Evolutionary conservation across 2,329 filamentous ascomycete genomes (phyloP), one percentile per base, ranked within the genome.

Genomic region (Aspergillus flavus): DNA sequence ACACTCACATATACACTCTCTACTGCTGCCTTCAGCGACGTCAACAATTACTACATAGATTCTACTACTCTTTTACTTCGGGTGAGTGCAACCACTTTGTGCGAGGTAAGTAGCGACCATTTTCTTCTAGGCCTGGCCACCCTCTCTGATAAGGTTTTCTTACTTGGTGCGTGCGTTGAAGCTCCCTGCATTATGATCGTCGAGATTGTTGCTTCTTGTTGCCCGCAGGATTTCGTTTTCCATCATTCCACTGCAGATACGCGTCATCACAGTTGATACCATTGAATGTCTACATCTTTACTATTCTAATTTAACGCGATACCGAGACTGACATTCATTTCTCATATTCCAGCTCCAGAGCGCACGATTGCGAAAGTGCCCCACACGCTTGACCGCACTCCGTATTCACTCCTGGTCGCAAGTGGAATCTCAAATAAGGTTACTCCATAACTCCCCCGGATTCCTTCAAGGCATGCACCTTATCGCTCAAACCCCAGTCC

Each of bases 151-250:
- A 52, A 55, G 52, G 32, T 36, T 55, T 36, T 55, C 12, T 28
- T 39, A 39, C 52, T 39, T 55, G 48, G 48, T 52, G 28, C 48
- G 54, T 60, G 61, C 65, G 56, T 48, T 61, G 56, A 62, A 62
- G 59, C 65, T 66, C 59, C 67, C 64, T 68, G 66, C 67, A 68
- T 69, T 58, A 57, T 55, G 64, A 66, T 67, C 63, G 64, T 69
- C 66, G 64, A 48, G 52, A 43, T 61, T 61, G 63, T 65, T 59
- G 41, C 58, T 62, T 36, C 43, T 57, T 58, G 26, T 50, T 50
- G 39, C 43, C 43, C 55, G 26, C 48, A 61, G 21, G 21, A 41
- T 55, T 39, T 61, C 50, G 46, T 36, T 41, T 57, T 45, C 54
- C 57, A 61, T 64, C 46, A 61, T 64, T 64, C 28, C 64, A 57